Conservation (phyloP, 352 stramenopile genomes). For the Pythium sukuiense region DNA sequence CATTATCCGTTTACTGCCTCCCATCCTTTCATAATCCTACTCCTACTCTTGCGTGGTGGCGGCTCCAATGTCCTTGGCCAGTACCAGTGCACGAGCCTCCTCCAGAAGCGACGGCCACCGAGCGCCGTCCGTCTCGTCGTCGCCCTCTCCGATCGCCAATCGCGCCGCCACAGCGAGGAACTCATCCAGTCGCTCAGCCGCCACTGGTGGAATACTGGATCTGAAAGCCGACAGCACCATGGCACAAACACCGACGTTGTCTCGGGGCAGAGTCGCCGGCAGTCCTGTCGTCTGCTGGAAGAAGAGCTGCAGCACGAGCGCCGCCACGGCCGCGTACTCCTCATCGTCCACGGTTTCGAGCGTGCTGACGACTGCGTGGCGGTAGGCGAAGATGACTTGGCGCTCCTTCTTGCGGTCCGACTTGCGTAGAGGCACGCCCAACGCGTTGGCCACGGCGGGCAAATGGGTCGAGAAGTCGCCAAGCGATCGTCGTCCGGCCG, state of each 20-base stretch:
- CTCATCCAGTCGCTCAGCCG: constrained; percentile 2
- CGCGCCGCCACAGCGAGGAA: constrained; percentile 13
- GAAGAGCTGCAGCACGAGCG: constrained; percentile 53
- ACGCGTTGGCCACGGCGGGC: constrained; percentile 45
- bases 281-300: constrained; percentile 70
- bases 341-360: constrained; percentile 35
- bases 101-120: constrained; percentile 17
- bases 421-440: constrained; percentile 81
- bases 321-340: constrained; percentile 32
- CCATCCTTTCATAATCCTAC: background rate
- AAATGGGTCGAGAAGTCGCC: constrained; percentile 66
- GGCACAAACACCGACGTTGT: constrained; percentile 32
- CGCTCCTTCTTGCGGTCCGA: constrained; percentile 84
- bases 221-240: constrained; percentile 50
- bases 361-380: constrained; percentile 45
- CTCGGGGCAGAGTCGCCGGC: constrained; percentile 43
- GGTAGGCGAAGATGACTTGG: constrained; percentile 64
- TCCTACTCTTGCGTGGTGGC: constrained; percentile 11
- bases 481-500: constrained; percentile 56
- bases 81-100: constrained; percentile 19
- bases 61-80: constrained; percentile 26
- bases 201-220: constrained; percentile 8
- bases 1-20: background rate
- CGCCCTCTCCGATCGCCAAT: constrained; percentile 16
- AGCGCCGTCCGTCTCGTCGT: background rate